A percentile compares a stretch with the other conserved stretches of the same genome.
Evolutionary conservation across 495 filamentous ascomycete genomes (phyloP).

Genomic region (Apiosordaria backusii): DNA sequence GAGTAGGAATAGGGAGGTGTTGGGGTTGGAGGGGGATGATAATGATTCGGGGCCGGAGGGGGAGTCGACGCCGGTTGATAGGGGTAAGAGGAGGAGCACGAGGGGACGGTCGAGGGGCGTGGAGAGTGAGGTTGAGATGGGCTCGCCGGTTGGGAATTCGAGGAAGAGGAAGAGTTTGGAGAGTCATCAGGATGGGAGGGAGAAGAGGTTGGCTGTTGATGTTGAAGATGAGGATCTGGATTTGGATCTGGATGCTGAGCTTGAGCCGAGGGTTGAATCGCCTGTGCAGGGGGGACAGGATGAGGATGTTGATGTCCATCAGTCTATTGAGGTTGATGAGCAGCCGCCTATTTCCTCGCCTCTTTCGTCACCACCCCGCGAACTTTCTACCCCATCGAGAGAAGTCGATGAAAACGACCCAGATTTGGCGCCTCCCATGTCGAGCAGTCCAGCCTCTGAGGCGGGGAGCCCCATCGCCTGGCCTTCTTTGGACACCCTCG

Average conservation of each 20-base stretch:
- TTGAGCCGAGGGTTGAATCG: constrained; percentile 9
- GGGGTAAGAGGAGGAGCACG: constrained; percentile 32
- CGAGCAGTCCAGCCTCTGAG: constrained; percentile 37
- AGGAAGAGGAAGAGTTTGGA: constrained; percentile 48
- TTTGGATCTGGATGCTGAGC: background rate
- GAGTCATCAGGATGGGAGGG: constrained; percentile 28
- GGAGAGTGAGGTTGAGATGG: constrained; percentile 13
- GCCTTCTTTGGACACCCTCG: constrained; percentile 40
- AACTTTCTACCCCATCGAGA: constrained; percentile 19
- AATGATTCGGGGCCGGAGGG: constrained; percentile 45
- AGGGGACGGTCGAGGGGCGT: constrained; percentile 21
- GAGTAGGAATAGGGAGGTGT: constrained; percentile 18
- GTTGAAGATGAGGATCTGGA: background rate
- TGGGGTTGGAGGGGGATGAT: constrained; percentile 32
- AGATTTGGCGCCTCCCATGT: constrained; percentile 44
- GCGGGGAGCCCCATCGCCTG: constrained; percentile 34
- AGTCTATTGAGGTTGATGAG: constrained; percentile 33
- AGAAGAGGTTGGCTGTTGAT: constrained; percentile 25
- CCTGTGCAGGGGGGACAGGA: constrained; percentile 10
- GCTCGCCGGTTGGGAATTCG: constrained; percentile 28
- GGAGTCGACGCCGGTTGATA: constrained; percentile 41
- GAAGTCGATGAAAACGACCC: constrained; percentile 33
- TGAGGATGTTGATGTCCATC: constrained; percentile 18
- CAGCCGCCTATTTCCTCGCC: constrained; percentile 15
- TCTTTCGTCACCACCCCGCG: constrained; percentile 27